Conservation (phyloP, 495 filamentous ascomycete genomes). For the Neurospora sp. region DNA sequence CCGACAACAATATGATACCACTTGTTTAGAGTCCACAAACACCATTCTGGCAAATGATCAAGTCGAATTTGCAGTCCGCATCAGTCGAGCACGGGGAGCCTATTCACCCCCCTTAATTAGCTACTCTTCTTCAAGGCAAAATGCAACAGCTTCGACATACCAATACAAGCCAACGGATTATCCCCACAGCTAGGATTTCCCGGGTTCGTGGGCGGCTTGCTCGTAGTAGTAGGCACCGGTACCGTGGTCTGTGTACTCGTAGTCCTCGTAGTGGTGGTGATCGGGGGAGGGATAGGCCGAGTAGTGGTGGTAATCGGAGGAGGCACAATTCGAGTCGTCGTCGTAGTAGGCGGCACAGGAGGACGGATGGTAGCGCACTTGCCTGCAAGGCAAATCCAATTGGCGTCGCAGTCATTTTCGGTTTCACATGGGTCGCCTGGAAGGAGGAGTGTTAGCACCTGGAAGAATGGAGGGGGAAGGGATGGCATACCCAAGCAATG, state of each 20-base stretch:
- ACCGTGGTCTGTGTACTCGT: neutral
- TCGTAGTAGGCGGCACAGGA: neutral
- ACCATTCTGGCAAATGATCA: slow-evolving; percentile 18
- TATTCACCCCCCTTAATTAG: neutral
- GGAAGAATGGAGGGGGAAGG: neutral
- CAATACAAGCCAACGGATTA: slow-evolving; percentile 16
- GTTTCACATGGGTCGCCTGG: slow-evolving; percentile 10
- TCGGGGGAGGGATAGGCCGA: neutral
- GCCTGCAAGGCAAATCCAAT: slow-evolving; percentile 6
- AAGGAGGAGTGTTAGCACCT: neutral
- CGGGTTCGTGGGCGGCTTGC: neutral
- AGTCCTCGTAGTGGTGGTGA: slow-evolving; percentile 1
- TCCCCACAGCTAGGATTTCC: slow-evolving; percentile 5
- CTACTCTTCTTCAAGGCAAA: neutral
- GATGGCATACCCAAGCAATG: slow-evolving; percentile 9
- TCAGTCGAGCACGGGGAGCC: slow-evolving; percentile 12
- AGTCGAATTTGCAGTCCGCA: slow-evolving; percentile 13
- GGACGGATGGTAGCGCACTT: slow-evolving; percentile 8
- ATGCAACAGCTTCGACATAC: slow-evolving; percentile 4
- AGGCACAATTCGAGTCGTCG: neutral
- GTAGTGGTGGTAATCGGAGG: neutral
- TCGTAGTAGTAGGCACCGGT: neutral
- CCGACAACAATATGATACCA: neutral
- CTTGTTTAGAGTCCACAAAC: slow-evolving; percentile 14
- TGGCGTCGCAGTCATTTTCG: slow-evolving; percentile 17